Conservation (phyloP, 805 yeast genomes). For the Saccharomyces jurei region DNA sequence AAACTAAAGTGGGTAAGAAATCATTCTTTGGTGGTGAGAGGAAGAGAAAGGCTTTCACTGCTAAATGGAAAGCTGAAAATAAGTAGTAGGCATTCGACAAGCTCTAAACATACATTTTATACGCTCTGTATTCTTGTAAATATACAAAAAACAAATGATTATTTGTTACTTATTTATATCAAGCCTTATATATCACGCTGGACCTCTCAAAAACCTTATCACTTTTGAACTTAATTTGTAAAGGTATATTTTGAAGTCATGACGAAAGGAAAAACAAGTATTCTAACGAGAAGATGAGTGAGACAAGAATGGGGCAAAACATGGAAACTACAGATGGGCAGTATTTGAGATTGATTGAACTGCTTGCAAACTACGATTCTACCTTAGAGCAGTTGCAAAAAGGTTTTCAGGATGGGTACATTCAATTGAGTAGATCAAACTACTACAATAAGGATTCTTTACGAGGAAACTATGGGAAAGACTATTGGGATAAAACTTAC, state of each 20-base stretch:
- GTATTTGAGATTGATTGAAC: constrained; percentile 12
- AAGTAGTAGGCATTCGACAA: constrained; percentile 14
- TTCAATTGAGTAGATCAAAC: constrained; percentile 25
- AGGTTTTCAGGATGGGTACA: constrained; percentile 19
- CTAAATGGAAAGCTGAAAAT: constrained; percentile 51
- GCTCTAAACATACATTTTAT: background rate
- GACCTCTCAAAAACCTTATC: background rate
- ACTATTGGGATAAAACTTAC: constrained; percentile 27
- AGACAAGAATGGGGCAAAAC: background rate
- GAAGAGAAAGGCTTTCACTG: constrained; percentile 56
- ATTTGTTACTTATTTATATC: background rate
- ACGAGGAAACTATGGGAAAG: constrained; percentile 27
- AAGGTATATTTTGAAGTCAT: background rate
- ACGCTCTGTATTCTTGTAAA: background rate
- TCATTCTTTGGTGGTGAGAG: constrained; percentile 79
- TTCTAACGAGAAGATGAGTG: background rate
- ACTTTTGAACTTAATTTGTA: background rate
- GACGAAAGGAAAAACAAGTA: background rate
- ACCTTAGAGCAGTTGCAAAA: constrained; percentile 24
- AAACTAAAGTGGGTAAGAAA: constrained; percentile 62
- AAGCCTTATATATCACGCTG: background rate
- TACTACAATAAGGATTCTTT: constrained; percentile 27
- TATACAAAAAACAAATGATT: background rate
- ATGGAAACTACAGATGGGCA: background rate
- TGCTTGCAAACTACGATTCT: constrained; percentile 19